Percentiles rank a stretch among this genome's conserved stretches.
Evolutionary conservation across 306 rosid species (phyloP).

Genomic region (Dryas drummondii): DNA sequence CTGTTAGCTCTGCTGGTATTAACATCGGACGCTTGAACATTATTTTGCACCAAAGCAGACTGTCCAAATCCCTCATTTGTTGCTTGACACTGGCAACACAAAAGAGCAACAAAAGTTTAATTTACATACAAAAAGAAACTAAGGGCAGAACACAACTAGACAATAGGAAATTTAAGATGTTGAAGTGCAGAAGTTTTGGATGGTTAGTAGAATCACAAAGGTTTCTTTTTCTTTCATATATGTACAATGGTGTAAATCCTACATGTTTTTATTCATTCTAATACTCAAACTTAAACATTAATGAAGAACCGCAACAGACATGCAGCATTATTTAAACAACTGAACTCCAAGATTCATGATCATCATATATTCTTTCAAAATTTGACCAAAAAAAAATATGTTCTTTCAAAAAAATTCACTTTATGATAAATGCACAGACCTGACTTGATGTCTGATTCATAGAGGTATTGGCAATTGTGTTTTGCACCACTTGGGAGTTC

Average conservation of each 20-base stretch:
- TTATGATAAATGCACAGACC: constrained; percentile 38
- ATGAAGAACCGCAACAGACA: constrained; percentile 7
- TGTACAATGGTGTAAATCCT: background rate
- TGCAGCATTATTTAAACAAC: constrained; percentile 1
- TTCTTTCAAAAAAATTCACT: constrained; percentile 11
- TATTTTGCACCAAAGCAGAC: constrained; percentile 40
- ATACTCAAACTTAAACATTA: background rate
- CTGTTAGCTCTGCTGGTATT: constrained; percentile 42
- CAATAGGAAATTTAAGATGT: background rate
- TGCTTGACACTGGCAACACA: constrained; percentile 48
- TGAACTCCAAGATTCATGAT: background rate
- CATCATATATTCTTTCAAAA: constrained; percentile 7
- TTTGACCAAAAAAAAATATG: background rate
- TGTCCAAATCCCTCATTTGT: constrained; percentile 39
- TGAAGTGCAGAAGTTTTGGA: background rate
- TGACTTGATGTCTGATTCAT: constrained; percentile 45
- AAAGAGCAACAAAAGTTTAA: constrained; percentile 21
- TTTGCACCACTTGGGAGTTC: constrained; percentile 42
- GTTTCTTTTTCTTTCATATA: background rate
- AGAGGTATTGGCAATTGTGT: constrained; percentile 40
- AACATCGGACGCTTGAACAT: constrained; percentile 34
- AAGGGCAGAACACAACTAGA: constrained; percentile 1
- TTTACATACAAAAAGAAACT: background rate
- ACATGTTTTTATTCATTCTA: background rate
- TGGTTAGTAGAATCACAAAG: background rate